Evolutionary conservation across 2,329 filamentous ascomycete species (phyloP).

Genomic region (Dendryphion nanum): DNA sequence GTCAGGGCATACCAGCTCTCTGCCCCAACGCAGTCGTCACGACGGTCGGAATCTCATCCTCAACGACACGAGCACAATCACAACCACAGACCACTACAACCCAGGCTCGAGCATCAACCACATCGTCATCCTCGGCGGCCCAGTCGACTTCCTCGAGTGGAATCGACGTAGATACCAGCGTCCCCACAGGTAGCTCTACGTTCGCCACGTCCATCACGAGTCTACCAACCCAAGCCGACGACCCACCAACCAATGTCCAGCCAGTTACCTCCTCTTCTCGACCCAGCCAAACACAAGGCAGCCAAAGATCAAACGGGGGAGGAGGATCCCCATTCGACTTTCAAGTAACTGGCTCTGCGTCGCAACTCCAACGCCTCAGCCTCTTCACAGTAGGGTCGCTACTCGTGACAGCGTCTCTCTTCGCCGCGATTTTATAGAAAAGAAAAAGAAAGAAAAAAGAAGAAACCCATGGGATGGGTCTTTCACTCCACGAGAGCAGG

Average conservation of each 20-base stretch:
- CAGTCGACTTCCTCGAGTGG: background rate
- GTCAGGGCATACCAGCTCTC: slow-evolving; percentile 38
- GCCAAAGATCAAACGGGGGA: slow-evolving; percentile 36
- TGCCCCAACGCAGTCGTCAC: slow-evolving; percentile 36
- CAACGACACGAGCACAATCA: background rate
- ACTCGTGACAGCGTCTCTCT: slow-evolving; percentile 9
- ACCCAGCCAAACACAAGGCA: slow-evolving; percentile 14
- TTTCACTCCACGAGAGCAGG: background rate
- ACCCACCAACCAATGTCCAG: background rate
- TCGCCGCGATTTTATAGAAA: background rate
- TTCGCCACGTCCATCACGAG: slow-evolving; percentile 2
- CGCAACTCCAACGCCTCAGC: slow-evolving; percentile 8
- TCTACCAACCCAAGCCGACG: background rate
- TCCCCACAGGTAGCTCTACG: slow-evolving; percentile 2
- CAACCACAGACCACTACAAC: background rate
- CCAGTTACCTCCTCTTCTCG: slow-evolving; percentile 7
- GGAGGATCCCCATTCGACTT: slow-evolving; percentile 49
- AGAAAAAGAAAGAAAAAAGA: background rate
- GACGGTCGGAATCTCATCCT: slow-evolving; percentile 4
- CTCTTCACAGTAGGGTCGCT: slow-evolving; percentile 9
- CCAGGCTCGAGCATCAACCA: background rate
- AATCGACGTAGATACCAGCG: slow-evolving; percentile 2
- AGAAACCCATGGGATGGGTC: background rate
- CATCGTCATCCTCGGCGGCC: background rate
- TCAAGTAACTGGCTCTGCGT: slow-evolving; percentile 14